These are phyloP conservation scores for Physaria fendleri DNA, from an alignment of 345 rosid species.

Conservation along the genomic window DNA sequence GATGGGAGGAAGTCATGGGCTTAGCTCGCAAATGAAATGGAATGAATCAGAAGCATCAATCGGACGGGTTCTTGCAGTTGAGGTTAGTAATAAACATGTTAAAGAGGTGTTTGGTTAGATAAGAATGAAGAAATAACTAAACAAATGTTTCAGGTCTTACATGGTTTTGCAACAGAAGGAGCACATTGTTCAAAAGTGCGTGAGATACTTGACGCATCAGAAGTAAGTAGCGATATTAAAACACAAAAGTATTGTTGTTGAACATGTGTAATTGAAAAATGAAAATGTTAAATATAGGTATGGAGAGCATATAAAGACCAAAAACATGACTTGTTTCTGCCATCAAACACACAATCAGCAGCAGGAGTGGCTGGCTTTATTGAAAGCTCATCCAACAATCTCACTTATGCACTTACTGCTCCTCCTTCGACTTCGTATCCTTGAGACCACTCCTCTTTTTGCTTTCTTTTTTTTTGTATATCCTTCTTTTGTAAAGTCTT, in stretches of 20 bases:
- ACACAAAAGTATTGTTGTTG: neutral
- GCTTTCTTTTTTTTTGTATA: slow-evolving; percentile 14
- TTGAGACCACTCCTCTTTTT: slow-evolving; percentile 16
- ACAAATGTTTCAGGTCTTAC: slow-evolving; percentile 57
- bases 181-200: slow-evolving; percentile 88
- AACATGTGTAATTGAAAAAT: neutral
- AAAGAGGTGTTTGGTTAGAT: neutral
- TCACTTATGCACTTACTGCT: slow-evolving; percentile 80
- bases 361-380: slow-evolving; percentile 98
- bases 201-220: slow-evolving; percentile 79
- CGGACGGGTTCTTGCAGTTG: slow-evolving; percentile 95
- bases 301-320: slow-evolving; percentile 98
- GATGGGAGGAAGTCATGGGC: slow-evolving; percentile 82
- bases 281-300: slow-evolving; percentile 43
- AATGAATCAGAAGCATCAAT: slow-evolving; percentile 98
- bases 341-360: slow-evolving; percentile 86
- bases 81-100: slow-evolving; percentile 39
- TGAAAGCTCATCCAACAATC: slow-evolving; percentile 70
- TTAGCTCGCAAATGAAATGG: slow-evolving; percentile 94
- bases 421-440: slow-evolving; percentile 35
- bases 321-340: slow-evolving; percentile 95
- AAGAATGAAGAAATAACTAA: neutral
- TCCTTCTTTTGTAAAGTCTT: slow-evolving; percentile 23
- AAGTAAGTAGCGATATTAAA: slow-evolving; percentile 46
- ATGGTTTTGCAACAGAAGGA: slow-evolving; percentile 95